Conservation (phyloP, 106 monocot genomes). For the Allium cepa region DNA sequence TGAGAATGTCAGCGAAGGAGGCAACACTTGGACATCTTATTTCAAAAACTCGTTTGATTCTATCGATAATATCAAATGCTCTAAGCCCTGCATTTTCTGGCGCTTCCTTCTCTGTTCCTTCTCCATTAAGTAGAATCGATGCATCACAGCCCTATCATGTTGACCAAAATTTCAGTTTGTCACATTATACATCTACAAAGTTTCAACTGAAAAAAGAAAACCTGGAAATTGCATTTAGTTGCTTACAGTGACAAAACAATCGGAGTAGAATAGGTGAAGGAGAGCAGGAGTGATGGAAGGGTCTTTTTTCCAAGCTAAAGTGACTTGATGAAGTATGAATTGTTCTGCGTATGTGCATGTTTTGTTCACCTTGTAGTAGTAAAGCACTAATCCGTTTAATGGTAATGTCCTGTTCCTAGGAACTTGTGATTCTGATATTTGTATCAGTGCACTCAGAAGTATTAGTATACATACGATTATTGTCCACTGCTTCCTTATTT, state of each 20-base stretch:
- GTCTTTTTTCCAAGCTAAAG: slow-evolving; percentile 24
- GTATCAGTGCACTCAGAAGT: no score
- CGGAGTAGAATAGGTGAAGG: slow-evolving; percentile 51
- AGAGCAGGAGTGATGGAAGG: slow-evolving; percentile 38
- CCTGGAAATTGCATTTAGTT: neutral
- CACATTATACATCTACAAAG: neutral
- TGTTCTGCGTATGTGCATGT: slow-evolving; percentile 38
- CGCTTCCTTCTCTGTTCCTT: slow-evolving; percentile 38
- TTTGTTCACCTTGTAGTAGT: slow-evolving; percentile 31
- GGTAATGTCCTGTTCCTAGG: slow-evolving; percentile 12
- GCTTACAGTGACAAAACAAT: slow-evolving; percentile 44
- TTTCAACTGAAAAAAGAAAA: neutral
- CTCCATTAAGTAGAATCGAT: slow-evolving; percentile 41
- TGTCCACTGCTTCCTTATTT: no score
- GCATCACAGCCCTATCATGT: slow-evolving; percentile 53
- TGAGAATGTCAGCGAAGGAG: slow-evolving; percentile 57
- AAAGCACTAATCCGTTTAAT: slow-evolving; percentile 20
- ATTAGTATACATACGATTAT: no score
- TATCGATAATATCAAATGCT: slow-evolving; percentile 37
- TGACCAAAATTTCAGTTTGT: neutral
- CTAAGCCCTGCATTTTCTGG: slow-evolving; percentile 31
- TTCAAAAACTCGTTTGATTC: slow-evolving; percentile 42
- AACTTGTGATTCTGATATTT: no score
- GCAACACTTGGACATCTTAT: slow-evolving; percentile 35
- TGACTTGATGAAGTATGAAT: slow-evolving; percentile 28